Evolutionary conservation across 768 basidiomycete species (phyloP).

Genomic region (Tubosaeta sp.): DNA sequence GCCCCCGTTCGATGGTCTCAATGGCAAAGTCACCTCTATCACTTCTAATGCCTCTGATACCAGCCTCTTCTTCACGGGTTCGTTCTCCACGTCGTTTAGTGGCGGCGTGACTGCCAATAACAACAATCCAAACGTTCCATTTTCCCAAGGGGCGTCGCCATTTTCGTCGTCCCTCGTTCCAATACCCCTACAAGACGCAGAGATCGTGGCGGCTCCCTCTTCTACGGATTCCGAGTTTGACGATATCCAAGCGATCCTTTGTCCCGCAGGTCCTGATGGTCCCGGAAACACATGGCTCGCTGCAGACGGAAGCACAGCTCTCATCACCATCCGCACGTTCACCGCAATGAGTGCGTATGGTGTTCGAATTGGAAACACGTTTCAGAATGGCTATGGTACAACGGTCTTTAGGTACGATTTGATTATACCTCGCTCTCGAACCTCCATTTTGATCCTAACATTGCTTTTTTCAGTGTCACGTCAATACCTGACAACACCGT

Average conservation of each 20-base stretch:
- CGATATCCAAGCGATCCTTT: conserved; percentile 69
- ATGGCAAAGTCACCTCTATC: conserved; percentile 71
- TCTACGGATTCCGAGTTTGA: conserved; percentile 56
- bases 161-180: conserved; percentile 90
- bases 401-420: conserved; percentile 72
- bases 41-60: conserved; percentile 62
- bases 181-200: conserved; percentile 59
- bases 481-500: conserved; percentile 88
- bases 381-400: conserved; percentile 75
- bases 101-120: conserved; percentile 50
- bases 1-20: conserved; percentile 78
- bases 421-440: not conserved
- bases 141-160: conserved; percentile 75
- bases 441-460: conserved; percentile 5
- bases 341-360: conserved; percentile 72
- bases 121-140: conserved; percentile 83
- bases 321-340: conserved; percentile 76
- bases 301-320: conserved; percentile 60
- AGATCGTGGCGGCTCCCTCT: conserved; percentile 57
- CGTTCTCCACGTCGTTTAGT: conserved; percentile 73
- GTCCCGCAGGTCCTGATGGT: conserved; percentile 79
- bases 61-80: conserved; percentile 84
- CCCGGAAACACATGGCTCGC: conserved; percentile 84
- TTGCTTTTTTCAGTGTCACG: conserved; percentile 53
- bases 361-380: conserved; percentile 88